These are phyloP conservation scores for Lasiodiplodia sp. DNA, from an alignment of 2,329 filamentous ascomycete species.

Conservation along the genomic window DNA sequence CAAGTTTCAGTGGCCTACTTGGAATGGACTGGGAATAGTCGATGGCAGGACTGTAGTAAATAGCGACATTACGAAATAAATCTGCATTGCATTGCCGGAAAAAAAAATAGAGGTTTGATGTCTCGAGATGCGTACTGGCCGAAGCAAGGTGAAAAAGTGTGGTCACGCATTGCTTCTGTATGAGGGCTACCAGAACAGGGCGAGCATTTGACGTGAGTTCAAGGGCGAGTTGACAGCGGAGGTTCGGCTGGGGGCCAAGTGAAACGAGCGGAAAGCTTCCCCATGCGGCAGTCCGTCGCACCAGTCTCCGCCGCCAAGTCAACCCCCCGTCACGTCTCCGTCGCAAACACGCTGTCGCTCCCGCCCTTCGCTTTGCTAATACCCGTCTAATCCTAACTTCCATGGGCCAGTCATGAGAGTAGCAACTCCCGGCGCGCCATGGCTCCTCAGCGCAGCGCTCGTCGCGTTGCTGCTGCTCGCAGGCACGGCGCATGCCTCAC, in stretches of 20 bases:
- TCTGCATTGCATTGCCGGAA: constrained; percentile 15
- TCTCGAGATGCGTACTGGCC: background rate
- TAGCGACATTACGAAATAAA: constrained; percentile 4
- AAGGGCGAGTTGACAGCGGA: background rate
- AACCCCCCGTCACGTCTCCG: constrained; percentile 1
- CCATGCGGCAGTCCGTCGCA: constrained; percentile 4
- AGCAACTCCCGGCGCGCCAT: constrained; percentile 23
- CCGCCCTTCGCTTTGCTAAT: background rate
- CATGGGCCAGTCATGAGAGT: constrained; percentile 24
- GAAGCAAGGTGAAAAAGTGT: background rate
- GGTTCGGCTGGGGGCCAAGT: constrained; percentile 2
- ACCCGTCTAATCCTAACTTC: constrained; percentile 5
- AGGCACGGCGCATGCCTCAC: constrained; percentile 67
- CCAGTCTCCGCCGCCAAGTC: constrained; percentile 6
- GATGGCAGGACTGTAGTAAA: constrained; percentile 7
- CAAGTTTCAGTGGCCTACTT: background rate
- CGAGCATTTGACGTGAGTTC: background rate
- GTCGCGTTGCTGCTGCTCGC: constrained; percentile 42
- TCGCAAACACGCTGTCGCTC: background rate
- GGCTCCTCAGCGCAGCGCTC: constrained; percentile 33
- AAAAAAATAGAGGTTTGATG: background rate
- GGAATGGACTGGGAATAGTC: background rate
- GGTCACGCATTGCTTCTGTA: background rate
- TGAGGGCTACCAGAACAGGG: background rate
- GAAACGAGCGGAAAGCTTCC: constrained; percentile 13